A percentile compares a stretch with the other conserved stretches of the same genome.
Conservation (phyloP, 345 rosid species). For the Salix brachista region DNA sequence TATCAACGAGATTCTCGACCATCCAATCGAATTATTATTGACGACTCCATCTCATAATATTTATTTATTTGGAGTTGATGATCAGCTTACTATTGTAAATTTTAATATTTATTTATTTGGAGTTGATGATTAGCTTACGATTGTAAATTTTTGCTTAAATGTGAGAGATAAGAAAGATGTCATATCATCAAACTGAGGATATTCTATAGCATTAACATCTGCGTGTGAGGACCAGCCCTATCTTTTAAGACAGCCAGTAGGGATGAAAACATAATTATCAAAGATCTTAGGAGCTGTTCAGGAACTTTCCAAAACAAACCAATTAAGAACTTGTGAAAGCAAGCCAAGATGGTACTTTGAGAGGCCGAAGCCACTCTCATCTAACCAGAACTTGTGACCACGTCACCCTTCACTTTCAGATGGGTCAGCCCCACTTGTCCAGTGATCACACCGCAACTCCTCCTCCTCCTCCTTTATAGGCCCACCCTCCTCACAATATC, state of each 20-base stretch:
- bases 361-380: conserved; percentile 33
- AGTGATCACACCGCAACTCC: conserved; percentile 26
- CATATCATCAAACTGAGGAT: not conserved
- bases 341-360: conserved; percentile 24
- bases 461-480: conserved; percentile 11
- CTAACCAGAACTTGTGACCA: conserved; percentile 42
- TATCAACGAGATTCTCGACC: no score
- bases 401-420: conserved; percentile 47
- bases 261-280: conserved; percentile 2
- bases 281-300: not conserved
- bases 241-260: not conserved
- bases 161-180: not conserved
- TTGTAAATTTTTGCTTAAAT: not conserved
- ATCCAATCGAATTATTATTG: no score
- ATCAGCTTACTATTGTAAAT: not conserved
- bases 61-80: not conserved
- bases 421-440: conserved; percentile 30
- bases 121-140: not conserved
- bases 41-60: no score
- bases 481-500: conserved; percentile 7
- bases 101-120: not conserved
- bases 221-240: no score
- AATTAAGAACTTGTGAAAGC: conserved; percentile 1
- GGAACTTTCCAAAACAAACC: conserved; percentile 20
- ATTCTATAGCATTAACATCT: not conserved